Evolutionary conservation across 805 yeast genomes (phyloP).

Genomic region (Alloascoidea africana): DNA sequence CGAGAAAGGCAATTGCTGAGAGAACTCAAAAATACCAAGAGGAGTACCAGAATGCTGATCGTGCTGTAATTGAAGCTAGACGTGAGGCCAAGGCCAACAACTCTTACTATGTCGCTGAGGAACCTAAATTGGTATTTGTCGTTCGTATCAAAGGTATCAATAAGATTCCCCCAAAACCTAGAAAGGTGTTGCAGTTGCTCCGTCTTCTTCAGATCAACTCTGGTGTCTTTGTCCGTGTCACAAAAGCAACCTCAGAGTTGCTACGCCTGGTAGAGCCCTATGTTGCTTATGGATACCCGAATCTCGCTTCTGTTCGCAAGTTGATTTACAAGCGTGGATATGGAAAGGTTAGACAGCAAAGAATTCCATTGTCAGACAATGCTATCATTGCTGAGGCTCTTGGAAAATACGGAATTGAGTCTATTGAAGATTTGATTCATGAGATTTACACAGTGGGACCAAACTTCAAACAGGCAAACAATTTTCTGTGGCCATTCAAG

Average conservation of each 20-base stretch:
- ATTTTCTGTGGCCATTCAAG: conserved; percentile 80
- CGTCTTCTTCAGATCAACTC: conserved; percentile 70
- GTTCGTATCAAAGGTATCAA: conserved; percentile 68
- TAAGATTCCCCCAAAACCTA: conserved; percentile 73
- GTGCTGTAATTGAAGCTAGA: conserved; percentile 62
- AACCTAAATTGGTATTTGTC: conserved; percentile 53
- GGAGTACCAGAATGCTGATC: conserved; percentile 83
- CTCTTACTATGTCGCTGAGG: conserved; percentile 77
- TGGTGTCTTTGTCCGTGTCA: conserved; percentile 64
- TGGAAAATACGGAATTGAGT: conserved; percentile 63
- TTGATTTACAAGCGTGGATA: conserved; percentile 72
- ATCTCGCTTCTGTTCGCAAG: conserved; percentile 55
- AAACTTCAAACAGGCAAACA: conserved; percentile 73
- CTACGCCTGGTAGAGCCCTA: conserved; percentile 69
- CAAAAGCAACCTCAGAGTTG: conserved; percentile 69
- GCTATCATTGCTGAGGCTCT: conserved; percentile 53
- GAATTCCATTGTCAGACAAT: conserved; percentile 59
- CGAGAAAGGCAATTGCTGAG: conserved; percentile 60
- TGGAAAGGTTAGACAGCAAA: conserved; percentile 72
- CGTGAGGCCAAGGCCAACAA: conserved; percentile 91
- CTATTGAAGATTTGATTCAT: conserved; percentile 67
- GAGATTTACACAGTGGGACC: conserved; percentile 76
- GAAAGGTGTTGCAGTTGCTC: conserved; percentile 66
- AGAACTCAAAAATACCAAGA: conserved; percentile 90
- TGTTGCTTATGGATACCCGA: conserved; percentile 74